phyloP scores from a whole-genome alignment of 805 yeast species.

The Nakazawaea sp. region DNA sequence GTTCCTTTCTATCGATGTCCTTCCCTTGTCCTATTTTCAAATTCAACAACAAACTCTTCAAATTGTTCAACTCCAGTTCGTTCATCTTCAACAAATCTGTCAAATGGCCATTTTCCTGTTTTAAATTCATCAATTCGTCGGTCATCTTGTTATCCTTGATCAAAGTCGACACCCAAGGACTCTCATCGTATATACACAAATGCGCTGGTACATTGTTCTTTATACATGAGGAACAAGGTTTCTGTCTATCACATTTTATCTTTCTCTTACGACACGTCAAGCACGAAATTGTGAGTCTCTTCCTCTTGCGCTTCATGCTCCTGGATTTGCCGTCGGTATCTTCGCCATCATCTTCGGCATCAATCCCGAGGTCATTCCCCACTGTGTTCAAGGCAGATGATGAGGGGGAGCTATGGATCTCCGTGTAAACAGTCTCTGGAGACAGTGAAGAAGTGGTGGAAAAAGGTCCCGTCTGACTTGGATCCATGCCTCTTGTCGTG shows the following conservation, averaged over 20 bases:
- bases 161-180: constrained; percentile 10
- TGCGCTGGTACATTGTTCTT: constrained; percentile 14
- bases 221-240: constrained; percentile 24
- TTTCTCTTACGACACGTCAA: constrained; percentile 22
- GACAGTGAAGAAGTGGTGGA: neutral
- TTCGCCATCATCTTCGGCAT: neutral
- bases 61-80: constrained; percentile 8
- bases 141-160: constrained; percentile 11
- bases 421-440: neutral
- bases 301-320: constrained; percentile 12
- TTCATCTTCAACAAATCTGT: constrained; percentile 9
- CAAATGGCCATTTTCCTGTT: constrained; percentile 9
- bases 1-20: neutral
- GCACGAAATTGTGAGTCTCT: constrained; percentile 21
- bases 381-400: neutral
- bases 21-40: neutral
- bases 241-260: constrained; percentile 23
- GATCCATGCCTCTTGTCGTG: neutral
- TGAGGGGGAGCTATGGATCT: neutral
- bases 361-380: neutral
- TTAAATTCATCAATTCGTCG: constrained; percentile 8
- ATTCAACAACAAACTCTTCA: constrained; percentile 4
- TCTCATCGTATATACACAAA: constrained; percentile 10
- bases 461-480: neutral
- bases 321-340: neutral